These are phyloP conservation scores for Rhododendron griersonianum DNA, from an alignment of 148 eudicot genomes.

Conservation along the genomic window DNA sequence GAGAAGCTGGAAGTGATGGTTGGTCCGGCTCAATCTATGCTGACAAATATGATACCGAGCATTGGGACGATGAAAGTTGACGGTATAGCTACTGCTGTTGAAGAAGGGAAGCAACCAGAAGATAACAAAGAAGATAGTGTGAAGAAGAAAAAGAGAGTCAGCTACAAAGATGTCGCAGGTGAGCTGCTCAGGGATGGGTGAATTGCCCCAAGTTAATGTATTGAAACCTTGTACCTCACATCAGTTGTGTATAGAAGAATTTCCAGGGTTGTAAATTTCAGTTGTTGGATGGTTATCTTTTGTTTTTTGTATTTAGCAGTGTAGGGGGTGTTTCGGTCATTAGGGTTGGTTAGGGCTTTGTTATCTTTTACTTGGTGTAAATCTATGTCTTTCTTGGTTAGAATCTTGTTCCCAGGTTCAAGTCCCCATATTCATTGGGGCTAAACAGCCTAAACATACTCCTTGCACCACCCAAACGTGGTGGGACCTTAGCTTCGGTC, in stretches of 20 bases:
- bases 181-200: conserved; percentile 53
- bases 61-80: conserved; percentile 29
- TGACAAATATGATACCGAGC: conserved; percentile 53
- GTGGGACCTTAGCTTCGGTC: too few relatives aligned
- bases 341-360: too few relatives aligned
- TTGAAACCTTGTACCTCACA: neutral
- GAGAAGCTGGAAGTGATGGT: conserved; percentile 33
- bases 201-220: neutral
- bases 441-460: too few relatives aligned
- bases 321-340: too few relatives aligned
- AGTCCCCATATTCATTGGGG: too few relatives aligned
- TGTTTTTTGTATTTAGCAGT: too few relatives aligned
- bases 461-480: too few relatives aligned
- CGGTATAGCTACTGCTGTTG: conserved; percentile 10
- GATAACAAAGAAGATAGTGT: conserved; percentile 20
- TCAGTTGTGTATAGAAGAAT: neutral
- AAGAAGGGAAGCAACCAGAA: conserved; percentile 14
- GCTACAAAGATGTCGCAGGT: conserved; percentile 56
- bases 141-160: conserved; percentile 66
- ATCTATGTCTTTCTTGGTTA: too few relatives aligned
- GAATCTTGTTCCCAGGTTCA: too few relatives aligned
- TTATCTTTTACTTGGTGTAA: too few relatives aligned
- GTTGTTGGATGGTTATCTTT: neutral
- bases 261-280: neutral
- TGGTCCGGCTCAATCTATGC: conserved; percentile 67